Conservation (phyloP, 2,329 filamentous ascomycete genomes). For the Aspergillus aculeatus region DNA sequence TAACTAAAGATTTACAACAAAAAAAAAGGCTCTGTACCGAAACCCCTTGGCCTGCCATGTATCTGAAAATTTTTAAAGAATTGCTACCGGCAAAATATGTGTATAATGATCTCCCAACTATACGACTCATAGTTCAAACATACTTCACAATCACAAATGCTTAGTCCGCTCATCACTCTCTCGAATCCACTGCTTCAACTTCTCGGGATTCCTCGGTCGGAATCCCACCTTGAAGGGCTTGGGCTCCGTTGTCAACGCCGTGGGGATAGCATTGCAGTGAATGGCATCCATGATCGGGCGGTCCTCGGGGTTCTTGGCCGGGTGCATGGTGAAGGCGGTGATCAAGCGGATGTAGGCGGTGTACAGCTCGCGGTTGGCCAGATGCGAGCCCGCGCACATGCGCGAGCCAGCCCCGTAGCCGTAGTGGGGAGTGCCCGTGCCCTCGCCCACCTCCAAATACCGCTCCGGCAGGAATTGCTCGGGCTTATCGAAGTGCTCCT, state of each 20-base stretch:
- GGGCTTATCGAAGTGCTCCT: constrained; percentile 64
- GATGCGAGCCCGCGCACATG: constrained; percentile 63
- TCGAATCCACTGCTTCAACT: constrained; percentile 53
- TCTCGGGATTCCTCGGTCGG: constrained; percentile 47
- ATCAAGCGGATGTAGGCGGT: constrained; percentile 60
- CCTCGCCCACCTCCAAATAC: constrained; percentile 57
- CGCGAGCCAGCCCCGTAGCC: constrained; percentile 62
- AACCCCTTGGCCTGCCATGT: no score
- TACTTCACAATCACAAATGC: constrained; percentile 36
- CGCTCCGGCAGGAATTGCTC: constrained; percentile 67
- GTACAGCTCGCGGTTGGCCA: constrained; percentile 64
- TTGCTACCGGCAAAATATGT: no score
- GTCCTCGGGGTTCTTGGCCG: constrained; percentile 48
- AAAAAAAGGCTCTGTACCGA: no score
- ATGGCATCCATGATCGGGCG: constrained; percentile 57
- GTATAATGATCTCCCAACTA: no score
- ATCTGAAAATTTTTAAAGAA: no score
- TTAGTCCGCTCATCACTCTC: constrained; percentile 54
- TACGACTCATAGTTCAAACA: no score
- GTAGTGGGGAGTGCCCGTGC: constrained; percentile 59
- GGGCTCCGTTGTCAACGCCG: constrained; percentile 60
- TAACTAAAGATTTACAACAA: no score
- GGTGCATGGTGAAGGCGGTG: constrained; percentile 56
- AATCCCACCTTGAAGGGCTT: constrained; percentile 63
- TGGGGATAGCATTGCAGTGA: constrained; percentile 58